Evolutionary conservation across 2,329 filamentous ascomycete species (phyloP), one percentile per base, ranked within the genome.

Genomic region (Apiospora marii): DNA sequence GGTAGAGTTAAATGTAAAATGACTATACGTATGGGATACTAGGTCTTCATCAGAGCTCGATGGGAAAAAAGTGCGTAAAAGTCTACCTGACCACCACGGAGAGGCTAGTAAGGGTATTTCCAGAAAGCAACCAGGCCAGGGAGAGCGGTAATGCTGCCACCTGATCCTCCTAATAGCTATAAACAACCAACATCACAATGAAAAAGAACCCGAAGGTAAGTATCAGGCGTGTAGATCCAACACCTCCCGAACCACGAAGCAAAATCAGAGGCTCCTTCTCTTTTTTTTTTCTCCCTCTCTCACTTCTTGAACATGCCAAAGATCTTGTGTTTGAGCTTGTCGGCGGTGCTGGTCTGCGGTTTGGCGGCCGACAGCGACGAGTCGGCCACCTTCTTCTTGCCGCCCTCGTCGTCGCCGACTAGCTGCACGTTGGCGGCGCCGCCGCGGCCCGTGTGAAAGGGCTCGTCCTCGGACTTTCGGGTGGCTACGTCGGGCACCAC

Each of bases 381-480:
- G 48, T 80, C 74, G 48, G 76, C 76, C 41, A 76, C 74, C 70
- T 77, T 78, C 71, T 75, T 73, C 67, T 69, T 71, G 71, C 76
- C 72, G 68, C 76, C 71, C 74, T 81, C 77, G 48, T 74, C 76
- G 14, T 78, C 79, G 30, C 13, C 58, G 22, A 22, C n/a, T 67
- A 83, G 75, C 76, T 86, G 83, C 79, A 87, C 87, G 79, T 91
- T 91, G 70, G 89, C 89, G 13, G 87, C 88, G 72, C 89, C 89
- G 77, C 89, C 89, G 44, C 89, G 89, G 72, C 90, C 90, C 53
- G 85, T 87, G 82, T 91, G 89, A 80, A 85, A 87, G 78, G 89
- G 87, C 72, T 81, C 79, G 70, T 83, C 82, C 22, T 89, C 85
- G 68, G 82, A 81, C 41, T 84, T 82, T 37, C 88, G 87, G 69